Base-by-base conservation (phyloP, 495 filamentous ascomycete genomes). In the Glonium stellatum region DNA sequence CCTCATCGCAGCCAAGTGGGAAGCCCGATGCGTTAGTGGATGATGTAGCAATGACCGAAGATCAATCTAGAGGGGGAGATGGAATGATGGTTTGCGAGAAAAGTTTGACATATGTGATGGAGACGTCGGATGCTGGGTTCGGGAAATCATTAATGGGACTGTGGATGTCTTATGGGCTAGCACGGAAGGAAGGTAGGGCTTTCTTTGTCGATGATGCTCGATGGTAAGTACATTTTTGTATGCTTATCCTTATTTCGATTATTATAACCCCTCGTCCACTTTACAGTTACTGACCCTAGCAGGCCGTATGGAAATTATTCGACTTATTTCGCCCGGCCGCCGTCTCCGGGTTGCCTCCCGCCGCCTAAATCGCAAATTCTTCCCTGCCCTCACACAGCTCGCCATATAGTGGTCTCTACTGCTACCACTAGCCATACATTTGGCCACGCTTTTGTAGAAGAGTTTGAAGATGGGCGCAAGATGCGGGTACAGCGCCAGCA, bases 171-270 rank as follows among this genome's bases (percentile, higher is more conserved):
- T 91, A 89, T 61, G 88, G 87, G 11, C 71, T 91, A 37, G 87
- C 88, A 5, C 73, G 82, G 65, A 78, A 81, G 53, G 87, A 92
- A 68, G 79, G 77, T 10, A 72, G 88, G 21, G 78, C 80, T 0
- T 92, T 91, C 66, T 89, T 90, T 71, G 72, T 91, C 62, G 85
- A 91, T 64, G 87, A 90, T 67, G 81, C 82, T 5, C 76, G 82
- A 58, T 92, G 88, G 88, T 77, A 72, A 39, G 53, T 49, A 48
- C 3, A 21, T 41, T 10, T 27, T 36, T 53, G 47, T 44, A 15
- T 11, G 22, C 15, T 37, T 19, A 5, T 39, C 13, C 23, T 47
- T 22, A 22, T 13, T 21, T 19, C 11, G 31, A 41, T 22, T 19
- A 21, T 36, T 35, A 34, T 27, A 12, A 11, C 2, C 52, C 25